Percentiles rank a stretch among this genome's conserved stretches.
Evolutionary conservation across 1,284 basidiomycete species (phyloP).

Genomic region (Malassezia equina): DNA sequence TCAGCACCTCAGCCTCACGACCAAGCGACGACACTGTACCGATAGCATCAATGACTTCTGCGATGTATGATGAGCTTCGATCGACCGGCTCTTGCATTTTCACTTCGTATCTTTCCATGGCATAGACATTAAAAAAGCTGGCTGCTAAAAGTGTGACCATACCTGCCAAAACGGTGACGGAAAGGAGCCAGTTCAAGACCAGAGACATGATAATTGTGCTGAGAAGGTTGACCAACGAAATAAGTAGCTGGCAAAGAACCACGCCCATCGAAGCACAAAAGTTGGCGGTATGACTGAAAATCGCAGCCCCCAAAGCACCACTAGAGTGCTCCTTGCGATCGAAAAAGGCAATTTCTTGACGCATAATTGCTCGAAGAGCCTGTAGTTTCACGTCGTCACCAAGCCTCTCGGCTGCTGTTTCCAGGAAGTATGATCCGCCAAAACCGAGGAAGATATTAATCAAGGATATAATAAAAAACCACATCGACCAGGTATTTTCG

Average conservation of each 20-base stretch:
- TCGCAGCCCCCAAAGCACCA: constrained; percentile 49
- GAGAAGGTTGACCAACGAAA: constrained; percentile 40
- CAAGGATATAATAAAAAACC: constrained; percentile 33
- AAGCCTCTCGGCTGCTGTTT: constrained; percentile 35
- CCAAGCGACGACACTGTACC: constrained; percentile 49
- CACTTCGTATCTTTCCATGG: constrained; percentile 42
- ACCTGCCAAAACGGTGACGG: constrained; percentile 46
- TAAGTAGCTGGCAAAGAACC: constrained; percentile 48
- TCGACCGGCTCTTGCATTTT: constrained; percentile 38
- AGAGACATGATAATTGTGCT: constrained; percentile 49
- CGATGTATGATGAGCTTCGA: constrained; percentile 42
- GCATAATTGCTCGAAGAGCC: constrained; percentile 29
- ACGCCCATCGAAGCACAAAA: constrained; percentile 49
- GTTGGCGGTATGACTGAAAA: constrained; percentile 46
- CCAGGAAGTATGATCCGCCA: constrained; percentile 33
- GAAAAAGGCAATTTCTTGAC: constrained; percentile 45
- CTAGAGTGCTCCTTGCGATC: constrained; percentile 43
- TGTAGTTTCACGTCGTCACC: constrained; percentile 29
- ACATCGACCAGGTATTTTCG: constrained; percentile 29
- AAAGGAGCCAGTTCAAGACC: constrained; percentile 47
- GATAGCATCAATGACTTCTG: constrained; percentile 50
- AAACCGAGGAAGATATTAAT: constrained; percentile 25
- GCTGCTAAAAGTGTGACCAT: constrained; percentile 37
- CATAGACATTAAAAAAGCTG: constrained; percentile 44
- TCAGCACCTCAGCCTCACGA: constrained; percentile 45